phyloP scores from a whole-genome alignment of 768 basidiomycete genomes.

The Lactarius indigo region DNA sequence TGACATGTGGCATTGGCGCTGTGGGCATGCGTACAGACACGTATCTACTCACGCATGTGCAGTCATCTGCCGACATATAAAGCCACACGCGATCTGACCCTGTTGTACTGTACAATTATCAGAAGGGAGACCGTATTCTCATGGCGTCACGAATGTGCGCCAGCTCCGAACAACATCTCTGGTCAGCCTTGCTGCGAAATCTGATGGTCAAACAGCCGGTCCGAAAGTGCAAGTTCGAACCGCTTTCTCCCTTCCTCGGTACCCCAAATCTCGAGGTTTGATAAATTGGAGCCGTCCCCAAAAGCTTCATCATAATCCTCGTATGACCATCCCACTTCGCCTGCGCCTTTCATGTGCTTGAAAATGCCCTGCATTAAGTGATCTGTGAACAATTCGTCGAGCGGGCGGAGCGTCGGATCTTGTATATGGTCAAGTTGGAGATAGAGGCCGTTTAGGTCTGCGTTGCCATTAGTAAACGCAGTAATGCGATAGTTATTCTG shows the following conservation, averaged over 20 bases:
- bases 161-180: no score
- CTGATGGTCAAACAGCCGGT: constrained; percentile 8
- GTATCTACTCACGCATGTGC: no score
- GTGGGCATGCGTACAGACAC: no score
- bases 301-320: neutral
- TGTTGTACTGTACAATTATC: no score
- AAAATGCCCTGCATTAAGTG: constrained; percentile 11
- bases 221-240: constrained; percentile 1
- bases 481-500: constrained; percentile 12
- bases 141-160: no score
- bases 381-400: constrained; percentile 11
- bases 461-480: constrained; percentile 7
- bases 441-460: neutral
- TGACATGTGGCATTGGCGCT: no score
- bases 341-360: constrained; percentile 2
- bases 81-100: no score
- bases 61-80: no score
- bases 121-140: no score
- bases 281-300: constrained; percentile 4
- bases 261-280: neutral
- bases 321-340: neutral
- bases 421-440: constrained; percentile 13
- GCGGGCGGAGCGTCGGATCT: constrained; percentile 7
- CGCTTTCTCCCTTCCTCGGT: constrained; percentile 6
- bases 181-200: neutral